These are phyloP conservation scores for Inga laurina DNA, from an alignment of 306 rosid species.

Conservation along the genomic window DNA sequence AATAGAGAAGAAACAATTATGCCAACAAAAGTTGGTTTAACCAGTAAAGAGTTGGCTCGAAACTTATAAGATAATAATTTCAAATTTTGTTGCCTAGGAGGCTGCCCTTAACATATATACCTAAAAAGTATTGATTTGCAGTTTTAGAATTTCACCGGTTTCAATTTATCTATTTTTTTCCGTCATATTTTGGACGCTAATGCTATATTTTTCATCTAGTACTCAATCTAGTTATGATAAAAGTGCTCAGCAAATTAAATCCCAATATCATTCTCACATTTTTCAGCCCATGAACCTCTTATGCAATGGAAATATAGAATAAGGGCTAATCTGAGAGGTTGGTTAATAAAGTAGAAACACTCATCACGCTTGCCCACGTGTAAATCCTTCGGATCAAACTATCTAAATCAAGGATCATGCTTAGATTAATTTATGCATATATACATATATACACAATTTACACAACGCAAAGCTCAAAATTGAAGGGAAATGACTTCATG, in stretches of 20 bases:
- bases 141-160: not conserved
- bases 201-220: not conserved
- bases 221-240: not conserved
- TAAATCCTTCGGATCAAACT: conserved; percentile 14
- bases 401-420: conserved; percentile 19
- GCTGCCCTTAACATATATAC: not conserved
- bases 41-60: too few species aligned
- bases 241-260: not conserved
- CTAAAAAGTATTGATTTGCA: not conserved
- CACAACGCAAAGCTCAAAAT: conserved; percentile 14
- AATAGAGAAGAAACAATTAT: not conserved
- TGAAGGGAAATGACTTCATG: conserved; percentile 30
- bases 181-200: not conserved
- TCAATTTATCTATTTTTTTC: not conserved
- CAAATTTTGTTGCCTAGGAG: too few species aligned
- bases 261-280: not conserved
- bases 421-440: conserved; percentile 1
- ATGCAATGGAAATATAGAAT: not conserved
- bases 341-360: not conserved
- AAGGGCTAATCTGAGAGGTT: not conserved
- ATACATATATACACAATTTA: conserved; percentile 45
- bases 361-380: not conserved
- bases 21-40: too few species aligned
- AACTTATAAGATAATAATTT: too few species aligned
- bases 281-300: not conserved